Evolutionary conservation across 352 stramenopile genomes (phyloP).

Genomic region (Phytophthora cajani): DNA sequence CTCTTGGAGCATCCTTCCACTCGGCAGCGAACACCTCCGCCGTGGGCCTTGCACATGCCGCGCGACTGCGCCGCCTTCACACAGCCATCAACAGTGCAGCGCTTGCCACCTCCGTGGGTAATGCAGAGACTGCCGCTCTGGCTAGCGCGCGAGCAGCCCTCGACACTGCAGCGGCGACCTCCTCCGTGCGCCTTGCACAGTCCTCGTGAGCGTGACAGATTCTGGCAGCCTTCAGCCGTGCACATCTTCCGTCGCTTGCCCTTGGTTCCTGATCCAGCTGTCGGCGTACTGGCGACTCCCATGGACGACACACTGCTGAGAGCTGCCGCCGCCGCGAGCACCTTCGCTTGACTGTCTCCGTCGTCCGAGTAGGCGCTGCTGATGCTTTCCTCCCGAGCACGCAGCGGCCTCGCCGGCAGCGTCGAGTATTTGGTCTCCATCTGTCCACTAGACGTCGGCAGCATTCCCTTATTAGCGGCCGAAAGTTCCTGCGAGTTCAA

Average conservation of each 20-base stretch:
- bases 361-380: constrained; percentile 39
- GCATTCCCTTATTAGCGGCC: constrained; percentile 31
- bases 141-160: constrained; percentile 78
- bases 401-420: constrained; percentile 28
- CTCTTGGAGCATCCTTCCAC: constrained; percentile 86
- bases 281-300: constrained; percentile 18
- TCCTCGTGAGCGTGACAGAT: constrained; percentile 77
- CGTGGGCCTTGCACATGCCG: constrained; percentile 88
- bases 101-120: constrained; percentile 84
- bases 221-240: constrained; percentile 75
- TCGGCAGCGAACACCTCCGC: constrained; percentile 80
- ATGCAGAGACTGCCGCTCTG: constrained; percentile 87
- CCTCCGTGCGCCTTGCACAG: constrained; percentile 84
- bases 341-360: constrained; percentile 37
- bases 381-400: constrained; percentile 41
- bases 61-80: constrained; percentile 80
- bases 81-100: constrained; percentile 81
- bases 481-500: constrained; percentile 73
- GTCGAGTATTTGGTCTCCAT: constrained; percentile 36
- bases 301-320: constrained; percentile 42
- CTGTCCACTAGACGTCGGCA: constrained; percentile 32
- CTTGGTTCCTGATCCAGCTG: constrained; percentile 38
- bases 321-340: constrained; percentile 31
- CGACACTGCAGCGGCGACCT: constrained; percentile 77
- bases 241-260: constrained; percentile 86